Base-by-base conservation (phyloP, 202 grass and related monocot genomes). In the Musa balbisiana region DNA sequence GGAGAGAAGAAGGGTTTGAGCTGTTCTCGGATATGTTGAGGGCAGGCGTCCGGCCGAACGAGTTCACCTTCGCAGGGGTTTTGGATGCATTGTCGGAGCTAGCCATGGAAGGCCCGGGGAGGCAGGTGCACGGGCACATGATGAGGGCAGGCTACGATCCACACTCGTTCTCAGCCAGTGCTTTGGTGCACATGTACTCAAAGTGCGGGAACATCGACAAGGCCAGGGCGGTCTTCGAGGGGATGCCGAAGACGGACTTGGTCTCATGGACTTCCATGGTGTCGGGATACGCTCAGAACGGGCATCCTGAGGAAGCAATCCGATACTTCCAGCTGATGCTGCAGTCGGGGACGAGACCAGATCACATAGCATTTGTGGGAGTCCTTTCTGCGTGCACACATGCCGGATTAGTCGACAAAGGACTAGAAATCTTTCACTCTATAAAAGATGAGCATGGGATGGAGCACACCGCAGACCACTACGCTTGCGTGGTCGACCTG, bases 181-280 rank as follows among this genome's bases (percentile, higher is more conserved):
- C 93, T 14, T 86, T 91, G 14, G n/a, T 97, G 56, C 88, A 84
- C 80, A 91, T 93, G 93, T 93, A 93, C 64, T 86, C 90, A 20
- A 93, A 91, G 69, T 91, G 88, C 0, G 90, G 93, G 55, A 92
- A 84, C 64, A 87, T 91, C 68, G 78, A 73, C 22, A 78, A 81
- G 23, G 90, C 91, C 78, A 64, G 71, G 33, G 20, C 27, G 25
- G 78, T 89, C 60, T 97, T 97, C n/a, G 74, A 84, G 79, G 81
- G 63, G 26, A 89, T 77, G 67, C 1, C 51, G 16, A 79, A 87
- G 80, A 82, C 55, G 0, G 90, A 97, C 79, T 81, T 97, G 82
- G 90, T 97, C 62, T 91, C 79, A 0, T 91, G 93, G 90, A 93
- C 93, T 0, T 78, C 81, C 1, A 25, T 93, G 67, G 91, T 93